Percentiles rank a stretch among this genome's conserved stretches.
Conservation (phyloP, 768 basidiomycete genomes). For the Termitomyces sp. region DNA sequence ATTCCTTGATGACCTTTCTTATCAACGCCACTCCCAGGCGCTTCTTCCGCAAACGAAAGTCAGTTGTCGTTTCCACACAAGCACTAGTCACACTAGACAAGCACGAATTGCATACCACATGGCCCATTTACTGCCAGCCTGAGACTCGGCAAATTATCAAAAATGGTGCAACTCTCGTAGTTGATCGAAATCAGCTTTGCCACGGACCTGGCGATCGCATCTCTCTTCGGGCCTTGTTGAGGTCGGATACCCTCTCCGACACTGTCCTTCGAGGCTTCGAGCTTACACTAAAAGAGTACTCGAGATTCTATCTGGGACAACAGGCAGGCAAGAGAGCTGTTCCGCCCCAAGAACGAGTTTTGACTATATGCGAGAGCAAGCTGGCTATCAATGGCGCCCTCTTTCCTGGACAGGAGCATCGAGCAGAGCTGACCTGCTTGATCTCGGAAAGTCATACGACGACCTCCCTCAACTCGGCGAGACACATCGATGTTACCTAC, state of each 20-base stretch:
- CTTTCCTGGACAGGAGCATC: slow-evolving; percentile 66
- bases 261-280: slow-evolving; percentile 82
- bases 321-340: slow-evolving; percentile 49
- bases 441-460: slow-evolving; percentile 74
- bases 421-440: slow-evolving; percentile 66
- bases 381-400: slow-evolving; percentile 66
- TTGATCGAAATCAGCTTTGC: slow-evolving; percentile 73
- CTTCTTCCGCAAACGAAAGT: slow-evolving; percentile 77
- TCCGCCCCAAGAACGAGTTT: slow-evolving; percentile 49
- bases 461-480: slow-evolving; percentile 74
- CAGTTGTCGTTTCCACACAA: slow-evolving; percentile 59
- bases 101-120: slow-evolving; percentile 89
- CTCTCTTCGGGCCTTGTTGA: slow-evolving; percentile 63
- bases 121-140: slow-evolving; percentile 84
- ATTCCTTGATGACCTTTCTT: neutral
- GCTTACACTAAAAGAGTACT: slow-evolving; percentile 72
- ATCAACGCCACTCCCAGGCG: slow-evolving; percentile 41
- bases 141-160: slow-evolving; percentile 62
- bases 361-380: slow-evolving; percentile 64
- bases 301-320: slow-evolving; percentile 64
- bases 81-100: slow-evolving; percentile 83
- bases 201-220: slow-evolving; percentile 86
- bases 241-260: slow-evolving; percentile 63
- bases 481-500: slow-evolving; percentile 86
- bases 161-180: slow-evolving; percentile 69